Evolutionary conservation across 2,329 filamentous ascomycete genomes (phyloP).

Genomic region (Whalleya microplaca): DNA sequence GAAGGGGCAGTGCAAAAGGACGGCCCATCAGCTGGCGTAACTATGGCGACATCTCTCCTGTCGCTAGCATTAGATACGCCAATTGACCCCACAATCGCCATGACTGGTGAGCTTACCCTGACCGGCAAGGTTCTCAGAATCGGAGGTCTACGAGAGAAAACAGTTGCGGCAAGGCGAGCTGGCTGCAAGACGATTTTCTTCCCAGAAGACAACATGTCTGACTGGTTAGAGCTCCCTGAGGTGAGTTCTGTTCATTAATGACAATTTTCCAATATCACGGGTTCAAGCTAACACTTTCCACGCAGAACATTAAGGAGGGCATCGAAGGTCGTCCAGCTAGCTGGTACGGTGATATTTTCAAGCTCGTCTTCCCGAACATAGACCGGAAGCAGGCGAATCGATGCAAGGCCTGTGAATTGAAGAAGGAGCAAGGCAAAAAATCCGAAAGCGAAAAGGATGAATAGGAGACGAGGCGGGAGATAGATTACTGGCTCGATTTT

Average conservation of each 20-base stretch:
- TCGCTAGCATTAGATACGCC: slow-evolving; percentile 80
- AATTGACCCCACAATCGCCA: slow-evolving; percentile 85
- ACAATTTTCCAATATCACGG: slow-evolving; percentile 10
- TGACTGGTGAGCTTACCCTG: slow-evolving; percentile 96
- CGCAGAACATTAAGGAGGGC: slow-evolving; percentile 95
- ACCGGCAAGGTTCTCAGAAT: slow-evolving; percentile 97
- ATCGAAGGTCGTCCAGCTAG: slow-evolving; percentile 88
- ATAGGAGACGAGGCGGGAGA: slow-evolving; percentile 24
- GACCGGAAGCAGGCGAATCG: slow-evolving; percentile 74
- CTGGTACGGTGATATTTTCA: slow-evolving; percentile 95
- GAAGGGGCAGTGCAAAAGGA: slow-evolving; percentile 97
- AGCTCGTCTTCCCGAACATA: slow-evolving; percentile 83
- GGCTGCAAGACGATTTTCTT: slow-evolving; percentile 95
- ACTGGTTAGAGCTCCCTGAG: slow-evolving; percentile 96
- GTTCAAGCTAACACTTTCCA: slow-evolving; percentile 25
- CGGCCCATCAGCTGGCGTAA: slow-evolving; percentile 90
- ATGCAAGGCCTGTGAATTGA: slow-evolving; percentile 66
- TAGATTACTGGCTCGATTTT: slow-evolving; percentile 8
- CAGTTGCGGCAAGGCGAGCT: slow-evolving; percentile 88
- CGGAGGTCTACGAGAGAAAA: slow-evolving; percentile 94
- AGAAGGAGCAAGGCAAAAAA: slow-evolving; percentile 51
- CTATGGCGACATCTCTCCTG: slow-evolving; percentile 93
- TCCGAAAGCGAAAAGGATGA: slow-evolving; percentile 43
- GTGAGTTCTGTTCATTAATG: slow-evolving; percentile 58
- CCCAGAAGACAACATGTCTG: slow-evolving; percentile 91